Base-by-base conservation (phyloP, 345 rosid species). In the Luvunga scandens region DNA sequence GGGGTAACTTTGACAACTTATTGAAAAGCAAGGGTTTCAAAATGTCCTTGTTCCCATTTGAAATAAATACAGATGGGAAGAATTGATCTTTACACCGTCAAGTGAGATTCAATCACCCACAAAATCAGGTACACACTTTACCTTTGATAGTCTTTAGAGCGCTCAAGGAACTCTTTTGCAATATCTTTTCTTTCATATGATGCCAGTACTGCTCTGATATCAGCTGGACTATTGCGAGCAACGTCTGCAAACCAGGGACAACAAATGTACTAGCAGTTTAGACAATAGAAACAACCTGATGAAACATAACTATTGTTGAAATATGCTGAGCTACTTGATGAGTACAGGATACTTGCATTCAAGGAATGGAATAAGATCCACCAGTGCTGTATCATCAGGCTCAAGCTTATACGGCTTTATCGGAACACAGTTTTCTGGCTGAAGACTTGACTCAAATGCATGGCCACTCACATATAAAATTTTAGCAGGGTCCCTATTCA, bases 331-430 rank as follows among this genome's bases (percentile, higher is more conserved):
- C 28, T 36, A 78, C 61, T 75, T 53, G 42, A 64, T 19, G 56
- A 36, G 38, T 2, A 19, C 7, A 2, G 3, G 36, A 69, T 60
- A 80, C 91, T 87, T 83, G 94, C 99, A 97, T 83, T 97, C 98
- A 69, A 97, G 98, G 81, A 94, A 97, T 7, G 98, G 99, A 86
- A 97, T 92, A 66, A 97, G 98, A 81, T 97, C 98, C 82, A 97
- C 36, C 75, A 97, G 98, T 63, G 92, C 88, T 2, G 98, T 93
- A 84, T 97, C 99, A 18, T 89, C 95, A 25, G 78, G n/a, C 76
- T 94, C 94, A 1, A 90, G 91, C 84, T 87, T 88, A 86, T 90
- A 94, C 42, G 99, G 93, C 85, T 89, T 88, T 74, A 97, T 86
- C 36, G 92, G 95, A 66, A 97, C 84, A 71, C 84, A 84, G 72